Base-by-base conservation (phyloP, 768 basidiomycete species). In the Candolleomyces eurysporus region DNA sequence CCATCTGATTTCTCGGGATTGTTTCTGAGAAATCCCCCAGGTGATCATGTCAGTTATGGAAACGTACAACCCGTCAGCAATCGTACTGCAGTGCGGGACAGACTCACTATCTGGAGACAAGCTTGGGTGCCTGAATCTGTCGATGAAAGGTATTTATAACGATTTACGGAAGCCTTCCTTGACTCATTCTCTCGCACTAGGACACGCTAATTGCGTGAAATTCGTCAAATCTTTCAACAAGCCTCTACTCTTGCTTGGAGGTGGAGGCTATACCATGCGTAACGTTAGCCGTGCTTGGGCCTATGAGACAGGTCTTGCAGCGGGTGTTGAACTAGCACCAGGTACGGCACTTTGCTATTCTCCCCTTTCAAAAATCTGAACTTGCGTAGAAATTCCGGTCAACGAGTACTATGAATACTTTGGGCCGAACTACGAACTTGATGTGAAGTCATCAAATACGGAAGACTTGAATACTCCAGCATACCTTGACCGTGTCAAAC, bases 401-500 rank as follows among this genome's bases (percentile, higher is more conserved):
- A 99, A 98, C 69, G 97, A 99, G 76, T 99, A 98, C 76, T 98
- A 96, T 70, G 96, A 98, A 71, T 98, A 98, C 74, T 98, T 98
- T 73, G 97, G 97, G 0, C 97, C 97, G 3, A 94, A 96, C 68
- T 98, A 98, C 69, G 87, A 95, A 71, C 83, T 99, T 36, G 94
- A 99, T 71, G 97, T 99, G 31, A 92, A 90, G 68, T 78, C 94
- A 13, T 95, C 93, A 13, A 99, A 98, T 71, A 91, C 94, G 62
- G 95, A 97, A 66, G 96, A 99, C 70, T 78, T 96, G 77, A 99
- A 99, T 70, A 92, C 92, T 3, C 86, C 85, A 5, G 91, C 92
- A 62, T 99, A 98, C 73, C 81, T 99, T 61, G 91, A 96, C 48
- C 92, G 97, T 50, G 89, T 98, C 61, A 95, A 92, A 72, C 84